Evolutionary conservation across 2,329 filamentous ascomycete genomes (phyloP), one percentile per base, ranked within the genome.

Genomic region (Ophiostoma tasmaniense): DNA sequence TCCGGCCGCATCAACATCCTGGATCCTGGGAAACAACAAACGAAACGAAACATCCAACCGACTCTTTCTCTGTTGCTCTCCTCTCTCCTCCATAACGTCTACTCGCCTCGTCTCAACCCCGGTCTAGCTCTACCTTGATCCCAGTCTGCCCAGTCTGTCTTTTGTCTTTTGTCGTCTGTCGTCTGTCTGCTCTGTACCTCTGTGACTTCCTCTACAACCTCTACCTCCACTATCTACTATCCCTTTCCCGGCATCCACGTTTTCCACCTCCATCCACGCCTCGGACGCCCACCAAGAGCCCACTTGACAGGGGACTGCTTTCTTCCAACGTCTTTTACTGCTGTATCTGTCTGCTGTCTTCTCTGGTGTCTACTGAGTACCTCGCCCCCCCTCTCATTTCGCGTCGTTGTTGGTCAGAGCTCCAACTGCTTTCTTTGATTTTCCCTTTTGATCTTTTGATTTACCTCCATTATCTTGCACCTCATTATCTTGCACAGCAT

Each of bases 1-100:
- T 3, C 17, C 50, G 22, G 22, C 50, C 50, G n/a, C 50, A 55
- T 25, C 50, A 28, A 22, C n/a, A 55, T 55, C 50, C 50, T 55
- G 3, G 50, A 55, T 55, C 50, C 50, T 14, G 22, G 22, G 50
- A 55, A 25, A 10, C 25, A 55, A 55, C 50, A 55, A 28, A 68
- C 50, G 50, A 55, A 55, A 55, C 50, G 50, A 55, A 55, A 55
- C 50, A 55, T 25, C 50, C 22, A 55, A 55, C 50, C 50, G 50
- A 25, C 50, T 50, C 13, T 7, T 20, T 22, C 45, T 22, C 50
- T 55, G 8, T 25, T 22, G 8, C 50, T 55, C 42, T 45, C 17
- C 39, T 2, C 37, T 42, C 42, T 17, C 7, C 42, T 45, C 39
- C 20, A 20, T 17, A 45, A 39, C 37, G 37, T 45, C 42, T 45